Evolutionary conservation across 139 green algal species (phyloP), one percentile per base, ranked within the genome.

Genomic region (Chlorella sp.): DNA sequence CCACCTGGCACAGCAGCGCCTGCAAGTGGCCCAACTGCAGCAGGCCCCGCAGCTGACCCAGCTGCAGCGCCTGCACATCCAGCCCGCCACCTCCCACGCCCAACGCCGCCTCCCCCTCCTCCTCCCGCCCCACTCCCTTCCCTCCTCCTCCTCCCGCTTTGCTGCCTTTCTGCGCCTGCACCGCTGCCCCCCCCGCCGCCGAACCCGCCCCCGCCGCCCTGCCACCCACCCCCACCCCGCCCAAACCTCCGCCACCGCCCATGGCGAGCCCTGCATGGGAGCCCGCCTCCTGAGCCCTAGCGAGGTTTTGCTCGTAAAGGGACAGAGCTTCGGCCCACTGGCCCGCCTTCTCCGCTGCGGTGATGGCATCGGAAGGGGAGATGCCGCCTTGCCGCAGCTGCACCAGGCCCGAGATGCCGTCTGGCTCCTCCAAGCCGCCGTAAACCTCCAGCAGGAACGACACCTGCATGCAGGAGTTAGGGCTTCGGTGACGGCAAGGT

Each of bases 371-470:
- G 24, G 23, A 32, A 27, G 59, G 35, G 1, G 59, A 71, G 27
- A 89, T 70, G 4, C 83, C 84, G 3, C 88, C 85, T 23, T 82
- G 80, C 5, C 88, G 77, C 55, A 95, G 79, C 27, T 89, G 83
- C 31, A 94, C 74, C 59, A 96, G 73, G 33, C 91, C 91, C 55
- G 85, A 80, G 33, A 98, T 67, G 0, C 90, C 91, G 70, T 98
- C 94, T 14, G 94, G 92, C 76, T 98, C 94, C 70, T 96, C 94
- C 69, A 98, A 77, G 50, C 87, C 84, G 2, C 88, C 83, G 70
- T 98, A 97, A 51, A 96, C 87, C 71, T 94, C 88, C 71, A 95
- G 79, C 62, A 98, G 73, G 74, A 97, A 95, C 0, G 86, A 85
- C 31, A 98, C 91, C 70, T 96, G 81, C n/a, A n/a, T n/a, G n/a